Evolutionary conservation across 108 stramenopile genomes (phyloP), one percentile per base, ranked within the genome.

Genomic region (Cyclotella sp.): DNA sequence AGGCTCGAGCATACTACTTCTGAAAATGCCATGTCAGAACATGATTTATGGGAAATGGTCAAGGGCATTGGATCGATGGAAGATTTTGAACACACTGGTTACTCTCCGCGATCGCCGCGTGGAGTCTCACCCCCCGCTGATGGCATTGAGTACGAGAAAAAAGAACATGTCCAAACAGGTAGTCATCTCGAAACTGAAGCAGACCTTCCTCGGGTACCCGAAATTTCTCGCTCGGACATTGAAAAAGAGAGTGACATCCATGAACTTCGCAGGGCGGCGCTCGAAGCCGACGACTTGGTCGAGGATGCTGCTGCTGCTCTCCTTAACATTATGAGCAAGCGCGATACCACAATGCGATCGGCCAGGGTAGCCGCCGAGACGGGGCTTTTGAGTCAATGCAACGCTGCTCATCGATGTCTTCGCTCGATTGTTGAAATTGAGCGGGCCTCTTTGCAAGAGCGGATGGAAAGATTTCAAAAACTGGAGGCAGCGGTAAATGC

Each of bases 291-390:
- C 40, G 86, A 84, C 40, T 70, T 77, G 3, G 85, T 90, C 0
- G 85, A 89, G 73, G 89, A 89, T 49, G 85, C 88, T 3, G 88
- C 92, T 12, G 47, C 67, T 34, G 40, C 72, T 24, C 62, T 93
- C 14, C 70, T 93, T 66, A 88, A 85, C 67, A 72, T 88, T 27
- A 63, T 89, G 55, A 84, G 82, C 30, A 84, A 74, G 54, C 65
- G 70, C 18, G 93, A 94, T 70, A 86, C 86, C 26, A 89, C 88
- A 11, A 70, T 63, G 26, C 84, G 93, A 55, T 88, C 90, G 15
- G 85, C 90, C 8, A 72, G 84, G 42, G 55, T 91, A 11, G 86
- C 93, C 6, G 86, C 89, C 12, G 93, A 94, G 76, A 75, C 93
- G 0, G 72, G 77, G 71, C 71, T 94, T 21, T 54, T 94, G 34